Evolutionary conservation across 78 protist genomes (phyloP).

Genomic region (Anaeramoeba flamelloides): DNA sequence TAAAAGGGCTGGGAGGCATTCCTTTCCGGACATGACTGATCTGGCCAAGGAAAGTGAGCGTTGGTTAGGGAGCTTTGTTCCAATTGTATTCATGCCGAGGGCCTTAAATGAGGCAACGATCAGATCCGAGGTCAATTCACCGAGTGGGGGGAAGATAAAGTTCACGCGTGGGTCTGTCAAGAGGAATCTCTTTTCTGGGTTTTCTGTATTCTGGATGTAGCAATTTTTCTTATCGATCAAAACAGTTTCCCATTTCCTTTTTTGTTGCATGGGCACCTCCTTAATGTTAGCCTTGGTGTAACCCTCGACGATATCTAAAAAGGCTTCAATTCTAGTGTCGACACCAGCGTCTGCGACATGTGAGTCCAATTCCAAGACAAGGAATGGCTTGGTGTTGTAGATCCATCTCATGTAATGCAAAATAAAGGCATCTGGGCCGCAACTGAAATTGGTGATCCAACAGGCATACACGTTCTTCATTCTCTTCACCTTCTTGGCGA

Average conservation of each 20-base stretch:
- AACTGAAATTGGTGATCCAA: neutral
- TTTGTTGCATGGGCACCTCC: neutral
- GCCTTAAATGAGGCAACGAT: neutral
- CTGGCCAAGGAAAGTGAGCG: too few relatives aligned
- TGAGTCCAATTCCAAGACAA: neutral
- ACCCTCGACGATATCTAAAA: neutral
- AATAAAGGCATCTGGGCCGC: conserved; percentile 2
- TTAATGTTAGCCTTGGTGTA: neutral
- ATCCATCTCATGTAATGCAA: neutral
- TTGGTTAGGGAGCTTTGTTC: too few relatives aligned
- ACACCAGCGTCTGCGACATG: neutral
- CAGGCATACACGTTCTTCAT: neutral
- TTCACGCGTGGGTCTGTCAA: neutral
- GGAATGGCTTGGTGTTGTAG: neutral
- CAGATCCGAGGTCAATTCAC: neutral
- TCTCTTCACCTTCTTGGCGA: neutral
- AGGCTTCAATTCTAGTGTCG: neutral
- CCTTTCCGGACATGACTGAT: neutral
- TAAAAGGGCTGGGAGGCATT: neutral
- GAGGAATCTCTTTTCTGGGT: neutral
- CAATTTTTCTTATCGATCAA: neutral
- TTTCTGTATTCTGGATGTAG: neutral
- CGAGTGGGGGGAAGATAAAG: neutral
- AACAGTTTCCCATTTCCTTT: neutral
- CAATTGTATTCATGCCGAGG: too few relatives aligned